phyloP scores from a whole-genome alignment of 2,329 filamentous ascomycete genomes.

The Penicillium hesseltinei region DNA sequence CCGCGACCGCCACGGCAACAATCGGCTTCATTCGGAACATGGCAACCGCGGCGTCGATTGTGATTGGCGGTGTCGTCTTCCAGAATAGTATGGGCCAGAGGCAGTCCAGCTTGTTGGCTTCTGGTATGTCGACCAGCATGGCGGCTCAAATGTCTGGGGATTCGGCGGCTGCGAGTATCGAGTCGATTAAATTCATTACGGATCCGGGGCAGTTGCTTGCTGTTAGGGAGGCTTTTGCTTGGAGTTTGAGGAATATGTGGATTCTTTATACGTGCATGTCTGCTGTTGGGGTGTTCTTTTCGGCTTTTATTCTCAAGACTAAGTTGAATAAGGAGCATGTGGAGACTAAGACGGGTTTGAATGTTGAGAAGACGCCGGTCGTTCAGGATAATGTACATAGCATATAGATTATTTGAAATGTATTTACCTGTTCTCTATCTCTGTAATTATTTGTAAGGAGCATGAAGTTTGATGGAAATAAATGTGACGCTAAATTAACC shows the following conservation, averaged over 20 bases:
- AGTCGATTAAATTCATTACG: constrained; percentile 41
- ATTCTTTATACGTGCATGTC: constrained; percentile 49
- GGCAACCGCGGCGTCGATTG: constrained; percentile 65
- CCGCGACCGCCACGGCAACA: constrained; percentile 53
- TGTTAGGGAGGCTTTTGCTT: constrained; percentile 49
- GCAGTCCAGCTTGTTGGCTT: constrained; percentile 61
- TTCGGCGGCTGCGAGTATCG: constrained; percentile 49
- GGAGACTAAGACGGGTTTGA: constrained; percentile 52
- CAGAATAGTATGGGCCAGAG: constrained; percentile 56
- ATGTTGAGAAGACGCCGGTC: constrained; percentile 22
- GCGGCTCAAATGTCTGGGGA: constrained; percentile 38
- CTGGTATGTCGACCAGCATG: constrained; percentile 28
- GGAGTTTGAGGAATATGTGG: constrained; percentile 51
- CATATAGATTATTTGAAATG: neutral
- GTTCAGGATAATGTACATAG: constrained; percentile 7
- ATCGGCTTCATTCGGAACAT: constrained; percentile 62
- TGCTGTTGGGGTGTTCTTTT: constrained; percentile 42
- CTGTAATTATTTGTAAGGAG: too few species aligned
- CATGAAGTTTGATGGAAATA: too few species aligned
- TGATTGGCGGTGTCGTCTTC: constrained; percentile 75
- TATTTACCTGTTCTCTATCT: too few species aligned
- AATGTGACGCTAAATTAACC: too few species aligned
- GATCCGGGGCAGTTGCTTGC: constrained; percentile 40
- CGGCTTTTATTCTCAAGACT: constrained; percentile 46
- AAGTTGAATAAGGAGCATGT: constrained; percentile 51